Percentiles rank a stretch among this genome's conserved stretches.
These are phyloP conservation scores for Emmonsiellopsis sp. DNA, from an alignment of 2,329 filamentous ascomycete genomes.

Conservation along the genomic window DNA sequence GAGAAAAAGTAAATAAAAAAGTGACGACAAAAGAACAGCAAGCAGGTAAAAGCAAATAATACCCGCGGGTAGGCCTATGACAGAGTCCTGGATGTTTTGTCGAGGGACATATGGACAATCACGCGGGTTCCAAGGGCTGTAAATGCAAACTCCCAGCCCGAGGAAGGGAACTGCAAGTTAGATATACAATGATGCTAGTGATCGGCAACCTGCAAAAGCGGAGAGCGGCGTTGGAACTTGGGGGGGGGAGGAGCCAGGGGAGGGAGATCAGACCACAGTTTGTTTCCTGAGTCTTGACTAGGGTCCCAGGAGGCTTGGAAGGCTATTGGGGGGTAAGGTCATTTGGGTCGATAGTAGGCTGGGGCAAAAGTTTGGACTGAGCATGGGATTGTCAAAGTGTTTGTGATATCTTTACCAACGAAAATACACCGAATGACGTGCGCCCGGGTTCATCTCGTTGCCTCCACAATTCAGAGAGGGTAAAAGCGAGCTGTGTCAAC, in stretches of 20 bases:
- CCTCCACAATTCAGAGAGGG: not conserved
- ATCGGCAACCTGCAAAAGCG: conserved; percentile 2
- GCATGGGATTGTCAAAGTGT: not conserved
- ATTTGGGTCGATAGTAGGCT: not conserved
- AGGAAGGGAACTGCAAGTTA: conserved; percentile 1
- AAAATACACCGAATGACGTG: conserved; percentile 1
- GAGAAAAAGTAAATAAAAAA: too few relatives aligned
- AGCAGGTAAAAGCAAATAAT: too few relatives aligned
- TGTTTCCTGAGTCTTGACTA: not conserved
- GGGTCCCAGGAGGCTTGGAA: not conserved
- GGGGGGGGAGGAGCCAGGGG: not conserved
- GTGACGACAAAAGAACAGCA: too few relatives aligned
- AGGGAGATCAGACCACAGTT: conserved; percentile 1
- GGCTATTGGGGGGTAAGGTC: not conserved
- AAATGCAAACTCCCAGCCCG: not conserved
- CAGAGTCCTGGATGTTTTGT: not conserved
- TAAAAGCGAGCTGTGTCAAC: conserved; percentile 5
- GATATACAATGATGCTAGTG: conserved; percentile 1
- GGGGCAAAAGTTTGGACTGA: not conserved
- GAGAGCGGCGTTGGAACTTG: not conserved
- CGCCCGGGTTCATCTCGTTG: not conserved
- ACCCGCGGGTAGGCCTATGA: not conserved
- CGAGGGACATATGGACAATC: not conserved
- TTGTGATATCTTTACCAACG: conserved; percentile 2
- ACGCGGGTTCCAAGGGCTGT: not conserved